Conservation (phyloP, 2,329 filamentous ascomycete genomes). For the Aspergillus sp. region DNA sequence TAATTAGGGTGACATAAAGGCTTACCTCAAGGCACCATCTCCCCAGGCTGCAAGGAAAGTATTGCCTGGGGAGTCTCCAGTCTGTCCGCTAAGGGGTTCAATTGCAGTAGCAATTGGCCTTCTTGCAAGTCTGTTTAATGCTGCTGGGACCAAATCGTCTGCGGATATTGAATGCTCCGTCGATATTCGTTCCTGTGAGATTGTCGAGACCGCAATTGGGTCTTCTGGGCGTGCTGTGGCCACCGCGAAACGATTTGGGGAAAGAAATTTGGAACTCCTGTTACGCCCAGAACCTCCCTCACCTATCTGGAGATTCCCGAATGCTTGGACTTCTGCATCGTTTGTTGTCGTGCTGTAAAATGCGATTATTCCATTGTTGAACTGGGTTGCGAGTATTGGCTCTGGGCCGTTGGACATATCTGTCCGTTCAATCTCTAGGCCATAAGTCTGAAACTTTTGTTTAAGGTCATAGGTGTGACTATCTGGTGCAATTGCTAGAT, state of each 20-base stretch:
- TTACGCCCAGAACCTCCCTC: slow-evolving; percentile 27
- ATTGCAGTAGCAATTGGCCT: slow-evolving; percentile 37
- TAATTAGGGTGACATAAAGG: background rate
- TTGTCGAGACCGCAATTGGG: slow-evolving; percentile 52
- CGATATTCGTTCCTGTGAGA: slow-evolving; percentile 48
- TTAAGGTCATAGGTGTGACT: slow-evolving; percentile 30
- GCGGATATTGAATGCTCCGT: slow-evolving; percentile 37
- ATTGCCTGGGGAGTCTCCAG: slow-evolving; percentile 39
- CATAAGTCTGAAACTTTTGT: slow-evolving; percentile 46
- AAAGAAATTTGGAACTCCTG: slow-evolving; percentile 57
- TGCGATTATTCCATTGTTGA: slow-evolving; percentile 49
- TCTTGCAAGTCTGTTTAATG: slow-evolving; percentile 19
- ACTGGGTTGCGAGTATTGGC: slow-evolving; percentile 52
- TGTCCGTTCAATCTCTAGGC: slow-evolving; percentile 47
- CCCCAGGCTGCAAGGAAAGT: slow-evolving; percentile 62
- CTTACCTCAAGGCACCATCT: slow-evolving; percentile 52
- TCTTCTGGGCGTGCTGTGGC: slow-evolving; percentile 45
- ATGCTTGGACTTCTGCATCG: slow-evolving; percentile 35
- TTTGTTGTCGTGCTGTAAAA: slow-evolving; percentile 46
- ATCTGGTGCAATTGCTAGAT: slow-evolving; percentile 37
- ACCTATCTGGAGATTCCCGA: slow-evolving; percentile 28
- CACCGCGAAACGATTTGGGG: slow-evolving; percentile 50
- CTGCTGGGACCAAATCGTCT: slow-evolving; percentile 33
- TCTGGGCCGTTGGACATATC: slow-evolving; percentile 43
- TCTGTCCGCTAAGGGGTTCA: slow-evolving; percentile 32